Percentiles rank a stretch among this genome's conserved stretches.
phyloP scores from a whole-genome alignment of 768 basidiomycete species.

The Phallus indusiatus region DNA sequence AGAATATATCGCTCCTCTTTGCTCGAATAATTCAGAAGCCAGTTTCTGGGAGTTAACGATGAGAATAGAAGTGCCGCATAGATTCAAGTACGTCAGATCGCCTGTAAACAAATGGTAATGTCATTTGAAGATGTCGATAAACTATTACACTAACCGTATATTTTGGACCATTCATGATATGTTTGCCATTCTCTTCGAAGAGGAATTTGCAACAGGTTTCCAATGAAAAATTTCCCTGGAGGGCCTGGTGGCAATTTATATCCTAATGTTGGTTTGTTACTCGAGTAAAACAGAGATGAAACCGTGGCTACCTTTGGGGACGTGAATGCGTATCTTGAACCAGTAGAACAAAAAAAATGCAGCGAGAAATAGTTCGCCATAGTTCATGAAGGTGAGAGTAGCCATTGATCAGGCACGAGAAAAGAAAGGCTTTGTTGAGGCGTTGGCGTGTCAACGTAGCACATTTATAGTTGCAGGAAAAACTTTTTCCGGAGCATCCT shows the following conservation, averaged over 20 bases:
- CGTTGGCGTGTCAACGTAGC: too few relatives aligned
- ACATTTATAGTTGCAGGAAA: too few relatives aligned
- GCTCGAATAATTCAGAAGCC: neutral
- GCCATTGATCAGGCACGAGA: too few relatives aligned
- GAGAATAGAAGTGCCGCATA: neutral
- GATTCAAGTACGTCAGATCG: neutral
- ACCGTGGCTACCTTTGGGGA: neutral
- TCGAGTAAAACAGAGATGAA: neutral
- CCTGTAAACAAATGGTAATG: neutral
- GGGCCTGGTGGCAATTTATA: slow-evolving; percentile 13
- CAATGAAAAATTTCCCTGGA: slow-evolving; percentile 5
- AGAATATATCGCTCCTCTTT: neutral
- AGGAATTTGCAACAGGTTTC: slow-evolving; percentile 13
- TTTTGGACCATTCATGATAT: slow-evolving; percentile 10
- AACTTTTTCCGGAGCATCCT: too few relatives aligned
- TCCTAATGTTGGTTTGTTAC: neutral
- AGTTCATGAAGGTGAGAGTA: neutral
- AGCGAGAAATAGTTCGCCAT: neutral
- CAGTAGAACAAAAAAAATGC: neutral
- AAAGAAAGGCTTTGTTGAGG: too few relatives aligned
- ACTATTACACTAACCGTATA: slow-evolving; percentile 7
- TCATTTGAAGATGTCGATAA: neutral
- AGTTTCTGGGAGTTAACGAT: neutral
- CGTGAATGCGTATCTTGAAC: neutral
- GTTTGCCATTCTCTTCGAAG: slow-evolving; percentile 10